Evolutionary conservation across 345 rosid genomes (phyloP).

Genomic region (Jatropha curcas): DNA sequence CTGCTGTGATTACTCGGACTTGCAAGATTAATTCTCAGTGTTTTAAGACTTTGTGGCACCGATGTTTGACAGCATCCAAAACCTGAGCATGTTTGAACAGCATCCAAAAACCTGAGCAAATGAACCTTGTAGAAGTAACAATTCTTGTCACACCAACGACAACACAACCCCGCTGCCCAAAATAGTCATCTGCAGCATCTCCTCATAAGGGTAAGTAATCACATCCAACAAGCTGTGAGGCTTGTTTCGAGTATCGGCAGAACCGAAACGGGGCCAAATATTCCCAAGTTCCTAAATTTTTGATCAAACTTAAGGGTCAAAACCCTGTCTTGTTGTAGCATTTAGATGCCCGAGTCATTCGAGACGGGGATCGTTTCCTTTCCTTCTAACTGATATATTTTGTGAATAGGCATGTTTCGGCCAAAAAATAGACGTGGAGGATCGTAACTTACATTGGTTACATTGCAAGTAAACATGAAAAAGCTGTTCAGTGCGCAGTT

Average conservation of each 20-base stretch:
- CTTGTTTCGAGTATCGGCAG: slow-evolving; percentile 21
- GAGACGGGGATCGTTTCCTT: slow-evolving; percentile 4
- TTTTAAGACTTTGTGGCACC: slow-evolving; percentile 16
- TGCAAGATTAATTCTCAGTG: not conserved
- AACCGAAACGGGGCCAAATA: slow-evolving; percentile 16
- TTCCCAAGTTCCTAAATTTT: fast-evolving
- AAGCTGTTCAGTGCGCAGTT: not conserved
- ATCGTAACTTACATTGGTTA: fast-evolving
- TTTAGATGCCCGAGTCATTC: not conserved
- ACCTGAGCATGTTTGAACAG: slow-evolving; percentile 35
- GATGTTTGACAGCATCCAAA: slow-evolving; percentile 33
- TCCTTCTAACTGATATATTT: slow-evolving; percentile 3
- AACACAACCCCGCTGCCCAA: too few species aligned
- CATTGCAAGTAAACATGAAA: slow-evolving; percentile 20
- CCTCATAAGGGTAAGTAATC: not conserved
- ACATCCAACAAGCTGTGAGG: slow-evolving; percentile 34
- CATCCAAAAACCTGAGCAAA: too few species aligned
- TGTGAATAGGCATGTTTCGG: not conserved
- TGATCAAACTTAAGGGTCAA: fast-evolving
- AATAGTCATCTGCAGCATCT: not conserved
- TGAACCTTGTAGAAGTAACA: not conserved
- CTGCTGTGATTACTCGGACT: not conserved
- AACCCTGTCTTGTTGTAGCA: slow-evolving; percentile 15
- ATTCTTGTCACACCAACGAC: too few species aligned
- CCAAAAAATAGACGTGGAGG: not conserved